Conservation (phyloP, 2,329 filamentous ascomycete species). For the Apiospora aurea region DNA sequence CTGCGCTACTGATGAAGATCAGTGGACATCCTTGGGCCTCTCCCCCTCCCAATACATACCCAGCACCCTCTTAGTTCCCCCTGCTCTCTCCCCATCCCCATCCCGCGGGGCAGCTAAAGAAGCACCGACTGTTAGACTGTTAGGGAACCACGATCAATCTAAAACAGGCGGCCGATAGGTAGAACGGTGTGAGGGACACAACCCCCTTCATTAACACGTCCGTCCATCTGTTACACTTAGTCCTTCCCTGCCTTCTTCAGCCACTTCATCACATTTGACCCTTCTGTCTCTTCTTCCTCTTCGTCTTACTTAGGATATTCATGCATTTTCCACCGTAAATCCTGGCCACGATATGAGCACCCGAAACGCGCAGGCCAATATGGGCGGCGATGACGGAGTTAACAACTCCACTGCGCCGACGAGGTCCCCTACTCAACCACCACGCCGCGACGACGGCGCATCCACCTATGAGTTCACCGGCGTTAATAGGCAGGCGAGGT, state of each 20-base stretch:
- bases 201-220: conserved; percentile 3
- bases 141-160: background rate
- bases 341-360: conserved; percentile 32
- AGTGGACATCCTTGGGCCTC: conserved; percentile 4
- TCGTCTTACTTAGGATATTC: background rate
- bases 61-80: too few species aligned
- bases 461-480: conserved; percentile 28
- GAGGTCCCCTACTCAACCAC: conserved; percentile 31
- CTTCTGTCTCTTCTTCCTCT: background rate
- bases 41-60: background rate
- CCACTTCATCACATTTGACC: conserved; percentile 3
- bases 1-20: conserved; percentile 17
- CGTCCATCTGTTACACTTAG: background rate
- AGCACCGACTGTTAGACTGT: background rate
- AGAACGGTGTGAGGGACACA: background rate
- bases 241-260: background rate
- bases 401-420: conserved; percentile 30
- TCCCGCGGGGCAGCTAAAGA: background rate
- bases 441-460: conserved; percentile 40
- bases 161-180: background rate
- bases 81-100: too few species aligned
- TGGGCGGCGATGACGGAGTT: conserved; percentile 30
- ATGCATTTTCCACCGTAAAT: conserved; percentile 22
- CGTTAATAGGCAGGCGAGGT: conserved; percentile 33
- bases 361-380: conserved; percentile 34